Conservation (phyloP, 768 basidiomycete genomes). For the Pleurotus platypus region DNA sequence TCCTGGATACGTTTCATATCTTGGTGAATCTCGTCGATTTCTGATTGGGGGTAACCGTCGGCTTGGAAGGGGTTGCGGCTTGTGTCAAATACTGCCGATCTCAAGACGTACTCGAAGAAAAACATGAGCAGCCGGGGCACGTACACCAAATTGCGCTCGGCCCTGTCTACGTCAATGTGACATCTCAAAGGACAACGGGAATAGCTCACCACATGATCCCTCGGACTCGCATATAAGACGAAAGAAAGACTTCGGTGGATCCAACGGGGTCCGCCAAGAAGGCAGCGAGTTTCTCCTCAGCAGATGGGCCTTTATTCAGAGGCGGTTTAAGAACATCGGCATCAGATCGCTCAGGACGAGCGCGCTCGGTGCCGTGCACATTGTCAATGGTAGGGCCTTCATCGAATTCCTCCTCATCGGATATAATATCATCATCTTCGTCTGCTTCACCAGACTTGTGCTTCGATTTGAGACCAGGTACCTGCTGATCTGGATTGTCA, state of each 20-base stretch:
- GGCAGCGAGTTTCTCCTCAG: slow-evolving; percentile 37
- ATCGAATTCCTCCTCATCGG: slow-evolving; percentile 30
- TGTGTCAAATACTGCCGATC: slow-evolving; percentile 28
- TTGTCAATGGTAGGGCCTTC: slow-evolving; percentile 24
- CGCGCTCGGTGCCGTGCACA: slow-evolving; percentile 14
- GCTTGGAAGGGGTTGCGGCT: not conserved
- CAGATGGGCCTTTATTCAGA: slow-evolving; percentile 5
- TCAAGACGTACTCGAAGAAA: slow-evolving; percentile 59
- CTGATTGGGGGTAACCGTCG: not conserved
- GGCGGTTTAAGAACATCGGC: slow-evolving; percentile 16
- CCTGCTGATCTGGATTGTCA: slow-evolving; percentile 33
- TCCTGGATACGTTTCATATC: not conserved
- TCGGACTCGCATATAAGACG: slow-evolving; percentile 62
- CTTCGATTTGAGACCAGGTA: slow-evolving; percentile 29
- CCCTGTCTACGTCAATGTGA: slow-evolving; percentile 22
- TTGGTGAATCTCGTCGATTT: not conserved
- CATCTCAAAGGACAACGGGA: not conserved
- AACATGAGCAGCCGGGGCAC: slow-evolving; percentile 55
- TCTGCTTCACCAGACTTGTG: slow-evolving; percentile 28
- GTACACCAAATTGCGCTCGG: slow-evolving; percentile 43
- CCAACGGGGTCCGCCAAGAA: slow-evolving; percentile 66
- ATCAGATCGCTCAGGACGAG: not conserved
- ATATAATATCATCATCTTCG: slow-evolving; percentile 24
- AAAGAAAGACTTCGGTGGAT: slow-evolving; percentile 61
- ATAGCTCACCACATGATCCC: slow-evolving; percentile 65